Evolutionary conservation across 805 yeast species (phyloP).

Genomic region (Suhomyces emberorum): DNA sequence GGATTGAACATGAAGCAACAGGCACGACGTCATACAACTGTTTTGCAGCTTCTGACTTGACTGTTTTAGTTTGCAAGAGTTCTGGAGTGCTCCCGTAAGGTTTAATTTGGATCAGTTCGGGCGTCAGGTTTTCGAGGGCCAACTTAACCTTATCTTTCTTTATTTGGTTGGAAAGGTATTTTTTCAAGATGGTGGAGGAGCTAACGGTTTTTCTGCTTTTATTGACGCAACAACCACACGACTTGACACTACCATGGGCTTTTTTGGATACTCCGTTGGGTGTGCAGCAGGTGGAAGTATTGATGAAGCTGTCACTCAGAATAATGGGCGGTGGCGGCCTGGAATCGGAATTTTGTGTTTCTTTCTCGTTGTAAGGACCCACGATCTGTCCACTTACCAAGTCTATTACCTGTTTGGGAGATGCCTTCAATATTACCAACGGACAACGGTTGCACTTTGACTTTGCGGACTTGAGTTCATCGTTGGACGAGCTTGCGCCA

Average conservation of each 20-base stretch:
- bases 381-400: slow-evolving; percentile 34
- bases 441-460: slow-evolving; percentile 11
- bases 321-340: slow-evolving; percentile 25
- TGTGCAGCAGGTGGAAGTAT: slow-evolving; percentile 32
- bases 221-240: slow-evolving; percentile 31
- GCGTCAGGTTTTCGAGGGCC: neutral
- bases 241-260: slow-evolving; percentile 10
- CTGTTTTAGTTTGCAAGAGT: neutral
- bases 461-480: slow-evolving; percentile 1
- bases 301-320: slow-evolving; percentile 31
- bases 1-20: slow-evolving; percentile 33
- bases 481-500: neutral
- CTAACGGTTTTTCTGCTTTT: slow-evolving; percentile 26
- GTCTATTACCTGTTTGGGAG: slow-evolving; percentile 40
- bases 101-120: neutral
- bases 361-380: slow-evolving; percentile 33
- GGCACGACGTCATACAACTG: slow-evolving; percentile 20
- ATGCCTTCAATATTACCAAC: slow-evolving; percentile 32
- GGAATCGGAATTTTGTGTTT: slow-evolving; percentile 9
- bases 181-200: slow-evolving; percentile 31
- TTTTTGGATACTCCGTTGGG: slow-evolving; percentile 16
- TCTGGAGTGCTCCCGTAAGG: neutral
- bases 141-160: neutral
- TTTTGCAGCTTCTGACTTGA: neutral
- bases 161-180: slow-evolving; percentile 2